These are phyloP conservation scores for Phalaenopsis equestris DNA, from an alignment of 106 monocot species.

Conservation along the genomic window DNA sequence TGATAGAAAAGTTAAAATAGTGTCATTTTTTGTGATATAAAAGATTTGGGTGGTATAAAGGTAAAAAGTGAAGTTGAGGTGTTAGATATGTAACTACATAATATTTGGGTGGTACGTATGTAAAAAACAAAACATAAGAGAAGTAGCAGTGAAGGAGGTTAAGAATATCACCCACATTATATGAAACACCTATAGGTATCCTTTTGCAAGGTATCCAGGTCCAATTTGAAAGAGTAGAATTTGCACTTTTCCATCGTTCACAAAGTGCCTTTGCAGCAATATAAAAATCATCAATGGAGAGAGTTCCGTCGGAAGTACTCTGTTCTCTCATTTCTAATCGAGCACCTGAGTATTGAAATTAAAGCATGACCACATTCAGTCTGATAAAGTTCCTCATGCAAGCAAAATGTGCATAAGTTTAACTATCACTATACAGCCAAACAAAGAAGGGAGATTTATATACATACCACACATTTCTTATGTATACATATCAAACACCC, in stretches of 20 bases:
- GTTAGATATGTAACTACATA: no score
- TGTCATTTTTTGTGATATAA: no score
- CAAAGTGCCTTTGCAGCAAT: conserved; percentile 27
- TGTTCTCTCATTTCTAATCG: conserved; percentile 7
- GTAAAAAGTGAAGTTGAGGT: no score
- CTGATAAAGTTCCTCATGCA: not conserved
- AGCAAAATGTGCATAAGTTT: not conserved
- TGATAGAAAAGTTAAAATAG: no score
- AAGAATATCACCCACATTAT: conserved; percentile 19
- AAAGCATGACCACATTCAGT: not conserved
- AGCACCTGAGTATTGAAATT: not conserved
- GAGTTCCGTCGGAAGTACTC: conserved; percentile 28
- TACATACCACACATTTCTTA: no score
- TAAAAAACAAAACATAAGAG: not conserved
- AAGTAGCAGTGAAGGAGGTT: not conserved
- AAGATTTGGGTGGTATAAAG: no score
- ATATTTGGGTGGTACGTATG: no score
- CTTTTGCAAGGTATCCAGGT: conserved; percentile 35
- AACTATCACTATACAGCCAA: not conserved
- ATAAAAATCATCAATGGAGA: conserved; percentile 33
- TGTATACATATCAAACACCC: no score
- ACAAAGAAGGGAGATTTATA: no score
- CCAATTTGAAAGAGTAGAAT: conserved; percentile 47
- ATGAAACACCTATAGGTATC: conserved; percentile 10
- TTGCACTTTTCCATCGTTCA: conserved; percentile 52